phyloP scores from a whole-genome alignment of 805 yeast genomes.

The Candida sonorensis region DNA sequence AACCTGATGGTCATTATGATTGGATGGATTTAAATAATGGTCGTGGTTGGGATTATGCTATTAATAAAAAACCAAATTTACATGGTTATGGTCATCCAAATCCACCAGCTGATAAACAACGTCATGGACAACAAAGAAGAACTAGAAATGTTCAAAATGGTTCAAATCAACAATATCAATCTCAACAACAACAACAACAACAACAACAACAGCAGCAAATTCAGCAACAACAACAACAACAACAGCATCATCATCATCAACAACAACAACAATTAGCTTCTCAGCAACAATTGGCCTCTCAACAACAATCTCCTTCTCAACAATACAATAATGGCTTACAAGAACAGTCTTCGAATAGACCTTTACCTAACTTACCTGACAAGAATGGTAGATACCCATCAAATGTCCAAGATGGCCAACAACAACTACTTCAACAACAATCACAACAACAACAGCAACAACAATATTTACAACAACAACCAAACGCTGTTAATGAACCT shows the following conservation, averaged over 20 bases:
- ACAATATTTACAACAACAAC: constrained; percentile 17
- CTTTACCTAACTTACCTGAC: constrained; percentile 29
- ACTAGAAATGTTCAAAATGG: constrained; percentile 15
- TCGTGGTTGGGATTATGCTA: constrained; percentile 88
- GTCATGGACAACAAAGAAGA: constrained; percentile 33
- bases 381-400: constrained; percentile 19
- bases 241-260: too few species aligned
- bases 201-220: constrained; percentile 19
- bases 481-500: constrained; percentile 16
- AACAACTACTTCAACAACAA: constrained; percentile 4
- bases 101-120: constrained; percentile 57
- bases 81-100: constrained; percentile 97
- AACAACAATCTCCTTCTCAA: constrained; percentile 17
- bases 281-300: too few species aligned
- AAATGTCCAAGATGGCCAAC: constrained; percentile 7
- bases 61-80: constrained; percentile 85
- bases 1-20: constrained; percentile 86
- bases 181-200: constrained; percentile 8
- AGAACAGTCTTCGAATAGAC: constrained; percentile 22
- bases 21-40: constrained; percentile 98
- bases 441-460: constrained; percentile 13
- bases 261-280: too few species aligned
- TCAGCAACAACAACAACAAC: constrained; percentile 8
- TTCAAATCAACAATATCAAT: constrained; percentile 19
- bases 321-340: constrained; percentile 10